These are phyloP conservation scores for Diaporthe helianthi DNA, from an alignment of 2,329 filamentous ascomycete species.

Conservation along the genomic window DNA sequence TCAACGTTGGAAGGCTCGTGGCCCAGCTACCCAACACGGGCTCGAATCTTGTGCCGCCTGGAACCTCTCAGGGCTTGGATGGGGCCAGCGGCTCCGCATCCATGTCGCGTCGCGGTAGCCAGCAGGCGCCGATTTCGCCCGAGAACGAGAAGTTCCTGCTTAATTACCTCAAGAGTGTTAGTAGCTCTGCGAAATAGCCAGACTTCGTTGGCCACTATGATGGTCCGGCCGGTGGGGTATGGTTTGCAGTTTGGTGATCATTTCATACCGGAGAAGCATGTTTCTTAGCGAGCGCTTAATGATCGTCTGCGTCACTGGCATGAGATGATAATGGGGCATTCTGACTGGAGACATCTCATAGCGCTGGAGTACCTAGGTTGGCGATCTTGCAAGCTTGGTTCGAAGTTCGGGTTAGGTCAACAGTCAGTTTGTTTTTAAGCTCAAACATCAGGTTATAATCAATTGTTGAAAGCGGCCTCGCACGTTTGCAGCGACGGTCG, in stretches of 20 bases:
- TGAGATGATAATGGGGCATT: conserved; percentile 7
- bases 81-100: conserved; percentile 4
- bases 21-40: conserved; percentile 1
- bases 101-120: conserved; percentile 25
- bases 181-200: conserved; percentile 26
- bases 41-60: conserved; percentile 1
- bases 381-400: conserved; percentile 10
- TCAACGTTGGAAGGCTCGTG: conserved; percentile 31
- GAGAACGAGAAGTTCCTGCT: conserved; percentile 35
- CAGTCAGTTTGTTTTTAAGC: background rate
- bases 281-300: background rate
- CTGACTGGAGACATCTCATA: conserved; percentile 23
- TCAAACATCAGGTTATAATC: background rate
- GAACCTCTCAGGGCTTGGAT: conserved; percentile 23
- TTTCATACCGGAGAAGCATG: background rate
- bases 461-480: conserved; percentile 4
- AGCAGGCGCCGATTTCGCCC: conserved; percentile 32
- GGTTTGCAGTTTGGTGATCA: background rate
- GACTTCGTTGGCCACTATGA: background rate
- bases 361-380: conserved; percentile 27
- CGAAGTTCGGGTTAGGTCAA: background rate
- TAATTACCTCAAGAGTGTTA: conserved; percentile 34
- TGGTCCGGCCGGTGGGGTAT: background rate
- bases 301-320: background rate
- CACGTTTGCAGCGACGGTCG: background rate